These are phyloP conservation scores for Plenodomus tracheiphilus DNA, from an alignment of 2,329 filamentous ascomycete genomes.

Conservation along the genomic window DNA sequence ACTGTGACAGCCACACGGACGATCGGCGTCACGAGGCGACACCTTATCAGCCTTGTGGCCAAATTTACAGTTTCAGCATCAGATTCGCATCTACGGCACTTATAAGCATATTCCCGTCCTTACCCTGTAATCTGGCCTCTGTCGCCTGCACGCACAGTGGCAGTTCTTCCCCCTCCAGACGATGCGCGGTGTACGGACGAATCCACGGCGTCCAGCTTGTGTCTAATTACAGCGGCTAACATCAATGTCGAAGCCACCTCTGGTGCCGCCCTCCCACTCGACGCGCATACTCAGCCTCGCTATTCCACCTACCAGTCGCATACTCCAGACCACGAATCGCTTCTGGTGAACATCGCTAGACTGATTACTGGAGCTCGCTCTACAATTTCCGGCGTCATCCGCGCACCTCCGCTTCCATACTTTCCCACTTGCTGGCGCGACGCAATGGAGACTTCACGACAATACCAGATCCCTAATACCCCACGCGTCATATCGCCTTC, in stretches of 20 bases:
- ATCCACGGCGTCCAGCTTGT: conserved; percentile 26
- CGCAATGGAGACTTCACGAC: conserved; percentile 52
- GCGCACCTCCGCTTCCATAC: conserved; percentile 61
- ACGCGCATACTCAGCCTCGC: conserved; percentile 19
- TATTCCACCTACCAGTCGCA: conserved; percentile 7
- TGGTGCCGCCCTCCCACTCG: conserved; percentile 14
- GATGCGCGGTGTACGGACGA: conserved; percentile 42
- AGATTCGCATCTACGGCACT: conserved; percentile 16
- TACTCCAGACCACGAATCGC: conserved; percentile 13
- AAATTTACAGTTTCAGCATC: conserved; percentile 23
- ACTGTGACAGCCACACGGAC: conserved; percentile 11
- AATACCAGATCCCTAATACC: conserved; percentile 69
- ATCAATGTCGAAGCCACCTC: conserved; percentile 28
- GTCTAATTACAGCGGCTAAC: conserved; percentile 22
- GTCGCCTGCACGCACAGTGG: conserved; percentile 37
- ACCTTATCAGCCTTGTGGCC: conserved; percentile 14
- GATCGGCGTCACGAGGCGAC: conserved; percentile 23
- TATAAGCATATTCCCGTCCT: conserved; percentile 6
- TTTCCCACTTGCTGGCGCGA: conserved; percentile 51
- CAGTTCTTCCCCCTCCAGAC: conserved; percentile 33
- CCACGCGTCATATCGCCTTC: conserved; percentile 90
- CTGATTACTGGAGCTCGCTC: conserved; percentile 29
- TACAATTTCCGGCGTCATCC: conserved; percentile 61
- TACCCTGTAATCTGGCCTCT: conserved; percentile 15
- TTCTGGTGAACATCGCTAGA: conserved; percentile 30